Conservation (phyloP, 1,139 yeast species). For the Sporopachydermia cereana region DNA sequence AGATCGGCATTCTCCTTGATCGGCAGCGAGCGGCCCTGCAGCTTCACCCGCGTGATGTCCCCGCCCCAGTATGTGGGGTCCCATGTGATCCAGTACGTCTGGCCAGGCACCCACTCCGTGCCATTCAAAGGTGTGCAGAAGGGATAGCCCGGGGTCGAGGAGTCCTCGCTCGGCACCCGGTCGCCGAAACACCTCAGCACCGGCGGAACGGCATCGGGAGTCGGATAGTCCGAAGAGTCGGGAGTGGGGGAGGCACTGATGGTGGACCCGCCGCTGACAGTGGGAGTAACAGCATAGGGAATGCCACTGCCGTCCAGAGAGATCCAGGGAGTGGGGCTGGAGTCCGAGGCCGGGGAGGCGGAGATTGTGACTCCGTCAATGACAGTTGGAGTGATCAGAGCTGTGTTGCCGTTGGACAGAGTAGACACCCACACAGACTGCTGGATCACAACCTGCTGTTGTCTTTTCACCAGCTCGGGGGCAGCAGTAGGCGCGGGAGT, state of each 20-base stretch:
- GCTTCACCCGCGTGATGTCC: conserved; percentile 23
- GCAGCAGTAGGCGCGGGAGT: conserved; percentile 13
- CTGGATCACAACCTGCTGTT: conserved; percentile 20
- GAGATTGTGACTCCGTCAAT: conserved; percentile 30
- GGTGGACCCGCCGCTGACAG: conserved; percentile 22
- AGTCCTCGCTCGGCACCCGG: conserved; percentile 22
- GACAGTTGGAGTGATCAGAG: conserved; percentile 27
- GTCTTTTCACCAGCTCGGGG: conserved; percentile 19
- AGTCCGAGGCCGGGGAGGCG: conserved; percentile 24
- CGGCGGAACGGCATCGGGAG: conserved; percentile 26
- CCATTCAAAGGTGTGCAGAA: conserved; percentile 29
- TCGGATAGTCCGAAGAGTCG: conserved; percentile 21
- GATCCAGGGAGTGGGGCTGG: conserved; percentile 25
- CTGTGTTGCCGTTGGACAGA: conserved; percentile 18
- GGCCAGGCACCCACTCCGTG: conserved; percentile 30
- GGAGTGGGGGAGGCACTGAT: conserved; percentile 27
- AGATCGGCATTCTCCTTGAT: conserved; percentile 19
- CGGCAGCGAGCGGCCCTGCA: conserved; percentile 25
- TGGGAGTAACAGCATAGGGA: conserved; percentile 27
- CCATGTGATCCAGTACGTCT: conserved; percentile 35
- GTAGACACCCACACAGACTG: conserved; percentile 27
- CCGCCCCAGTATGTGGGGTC: conserved; percentile 31
- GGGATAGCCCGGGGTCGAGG: conserved; percentile 22
- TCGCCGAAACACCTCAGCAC: conserved; percentile 30
- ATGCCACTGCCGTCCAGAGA: conserved; percentile 29